Conservation (phyloP, 345 rosid species). For the Salix caprea region DNA sequence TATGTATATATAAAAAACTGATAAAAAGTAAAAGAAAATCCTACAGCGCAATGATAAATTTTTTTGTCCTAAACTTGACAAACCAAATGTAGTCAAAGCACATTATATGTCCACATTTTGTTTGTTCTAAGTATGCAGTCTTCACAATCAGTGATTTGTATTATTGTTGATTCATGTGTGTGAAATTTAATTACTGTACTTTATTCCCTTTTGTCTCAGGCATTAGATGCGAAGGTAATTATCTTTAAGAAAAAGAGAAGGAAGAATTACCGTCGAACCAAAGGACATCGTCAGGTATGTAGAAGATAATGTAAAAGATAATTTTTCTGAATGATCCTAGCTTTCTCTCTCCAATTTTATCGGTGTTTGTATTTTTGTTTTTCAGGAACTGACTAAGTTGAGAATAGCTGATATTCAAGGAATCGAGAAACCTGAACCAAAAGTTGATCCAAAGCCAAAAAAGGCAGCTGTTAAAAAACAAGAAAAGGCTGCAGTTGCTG, state of each 20-base stretch:
- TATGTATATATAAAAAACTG: too few species aligned
- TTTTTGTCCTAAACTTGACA: too few species aligned
- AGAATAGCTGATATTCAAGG: slow-evolving; percentile 92
- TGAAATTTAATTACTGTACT: background rate
- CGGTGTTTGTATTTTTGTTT: background rate
- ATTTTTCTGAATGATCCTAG: background rate
- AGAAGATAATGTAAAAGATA: slow-evolving; percentile 3
- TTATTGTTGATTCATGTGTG: too few species aligned
- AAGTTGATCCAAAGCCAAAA: too few species aligned
- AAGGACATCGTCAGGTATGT: slow-evolving; percentile 84
- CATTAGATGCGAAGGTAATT: slow-evolving; percentile 87
- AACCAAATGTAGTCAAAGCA: too few species aligned
- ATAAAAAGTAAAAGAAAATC: too few species aligned
- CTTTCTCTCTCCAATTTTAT: background rate
- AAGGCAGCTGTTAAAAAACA: slow-evolving; percentile 38
- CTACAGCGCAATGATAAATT: too few species aligned
- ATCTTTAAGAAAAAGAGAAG: slow-evolving; percentile 92
- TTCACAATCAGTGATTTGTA: too few species aligned
- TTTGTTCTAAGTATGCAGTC: too few species aligned
- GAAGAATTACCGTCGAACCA: slow-evolving; percentile 83
- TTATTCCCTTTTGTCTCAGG: slow-evolving; percentile 41
- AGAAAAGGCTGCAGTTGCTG: slow-evolving; percentile 51
- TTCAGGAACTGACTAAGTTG: slow-evolving; percentile 88
- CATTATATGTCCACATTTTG: too few species aligned
- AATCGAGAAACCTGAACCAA: slow-evolving; percentile 50